Evolutionary conservation across 768 basidiomycete genomes (phyloP), one percentile per base, ranked within the genome.

Genomic region (Hebeloma cylindrosporum): DNA sequence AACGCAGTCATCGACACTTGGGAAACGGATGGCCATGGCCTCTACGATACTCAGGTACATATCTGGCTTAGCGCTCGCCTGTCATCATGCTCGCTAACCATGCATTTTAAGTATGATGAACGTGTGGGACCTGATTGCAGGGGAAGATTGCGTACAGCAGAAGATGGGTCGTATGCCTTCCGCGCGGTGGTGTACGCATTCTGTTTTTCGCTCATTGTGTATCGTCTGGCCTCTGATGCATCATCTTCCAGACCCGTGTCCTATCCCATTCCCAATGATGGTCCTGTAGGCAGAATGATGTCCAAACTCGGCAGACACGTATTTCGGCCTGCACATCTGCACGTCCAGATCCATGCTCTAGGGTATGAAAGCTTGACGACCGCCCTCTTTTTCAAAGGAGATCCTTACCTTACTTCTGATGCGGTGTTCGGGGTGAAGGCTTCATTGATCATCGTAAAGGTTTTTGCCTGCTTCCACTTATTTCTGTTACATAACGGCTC

Each of bases 351-450:
- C 43, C 65, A 82, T 40, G 88, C 88, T 0, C 75, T 77, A 3
- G 88, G 88, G 22, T 91, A 73, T 61, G 81, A 81, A 58, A 84
- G 78, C 32, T 77, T 93, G 16, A 67, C 73, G 13, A 92, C 89
- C 0, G 80, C 89, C 1, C 60, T 91, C 7, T 93, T 87, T 60
- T 81, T 84, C 10, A 78, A 84, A 43, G 82, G 79, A 4, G 85
- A 89, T 52, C 61, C 69, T 2, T 91, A 77, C 56, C 48, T 92
- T 17, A 64, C 63, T 5, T 88, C 80, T 47, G 90, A 93, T 58
- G 73, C 78, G 8, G 88, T 92, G 2, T 91, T 92, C 62, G 89
- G 91, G 7, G 89, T 88, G 17, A 88, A 88, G 63, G 75, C 77
- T 36, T 88, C 85, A 5, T 70, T 93, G 20, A 74, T 91, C 14